These are phyloP conservation scores for Cercophora samala DNA, from an alignment of 495 filamentous ascomycete genomes.

Conservation along the genomic window DNA sequence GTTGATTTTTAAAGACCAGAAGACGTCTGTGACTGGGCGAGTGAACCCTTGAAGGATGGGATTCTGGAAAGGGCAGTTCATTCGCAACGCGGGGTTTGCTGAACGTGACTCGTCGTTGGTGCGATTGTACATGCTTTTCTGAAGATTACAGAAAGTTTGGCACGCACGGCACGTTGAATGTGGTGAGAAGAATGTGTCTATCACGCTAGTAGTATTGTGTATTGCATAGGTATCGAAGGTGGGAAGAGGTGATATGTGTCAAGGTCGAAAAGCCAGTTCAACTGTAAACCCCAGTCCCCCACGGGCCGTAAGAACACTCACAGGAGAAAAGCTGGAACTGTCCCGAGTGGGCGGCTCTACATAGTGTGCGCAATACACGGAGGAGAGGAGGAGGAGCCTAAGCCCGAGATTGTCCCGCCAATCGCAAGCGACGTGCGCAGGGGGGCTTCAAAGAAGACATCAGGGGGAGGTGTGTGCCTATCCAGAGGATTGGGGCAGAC, in stretches of 20 bases:
- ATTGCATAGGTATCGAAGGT: background rate
- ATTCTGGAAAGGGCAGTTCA: background rate
- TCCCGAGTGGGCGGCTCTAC: slow-evolving; percentile 24
- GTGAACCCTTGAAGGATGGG: background rate
- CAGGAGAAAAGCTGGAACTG: slow-evolving; percentile 10
- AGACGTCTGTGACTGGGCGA: background rate
- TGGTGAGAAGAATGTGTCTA: background rate
- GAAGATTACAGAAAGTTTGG: background rate
- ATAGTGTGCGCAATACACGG: too few relatives aligned
- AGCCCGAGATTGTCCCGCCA: slow-evolving; percentile 26
- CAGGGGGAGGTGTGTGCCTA: background rate
- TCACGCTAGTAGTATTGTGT: background rate
- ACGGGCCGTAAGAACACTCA: slow-evolving; percentile 7
- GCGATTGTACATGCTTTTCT: background rate
- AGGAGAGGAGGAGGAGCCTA: slow-evolving; percentile 4
- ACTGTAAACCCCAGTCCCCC: slow-evolving; percentile 1
- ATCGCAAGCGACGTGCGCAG: slow-evolving; percentile 6
- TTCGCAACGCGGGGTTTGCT: background rate
- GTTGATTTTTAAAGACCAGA: background rate
- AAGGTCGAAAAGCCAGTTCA: background rate
- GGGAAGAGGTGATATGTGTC: background rate
- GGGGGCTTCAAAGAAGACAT: background rate
- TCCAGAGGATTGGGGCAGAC: background rate
- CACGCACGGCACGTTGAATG: background rate
- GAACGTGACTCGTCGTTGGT: background rate